Percentiles rank a stretch among this genome's conserved stretches.
Conservation (phyloP, 2,329 filamentous ascomycete genomes). For the Aspergillus brunneoviolaceus region DNA sequence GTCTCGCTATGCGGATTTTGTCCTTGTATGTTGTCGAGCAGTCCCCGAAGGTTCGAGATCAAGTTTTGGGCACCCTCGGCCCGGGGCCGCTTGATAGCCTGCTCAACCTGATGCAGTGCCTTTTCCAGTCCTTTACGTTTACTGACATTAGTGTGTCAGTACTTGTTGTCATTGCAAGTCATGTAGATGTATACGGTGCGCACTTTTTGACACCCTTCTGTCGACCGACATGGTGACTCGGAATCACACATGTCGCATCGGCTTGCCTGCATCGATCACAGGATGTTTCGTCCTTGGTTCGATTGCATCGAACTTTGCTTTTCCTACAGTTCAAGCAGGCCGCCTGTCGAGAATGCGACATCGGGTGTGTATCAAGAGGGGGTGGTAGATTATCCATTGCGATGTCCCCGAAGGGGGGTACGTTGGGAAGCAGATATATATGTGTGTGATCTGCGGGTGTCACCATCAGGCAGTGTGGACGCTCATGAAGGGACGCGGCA, state of each 20-base stretch:
- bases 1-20: conserved; percentile 33
- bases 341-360: conserved; percentile 37
- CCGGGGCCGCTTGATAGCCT: conserved; percentile 61
- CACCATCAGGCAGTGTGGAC: too few species aligned
- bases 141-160: conserved; percentile 44
- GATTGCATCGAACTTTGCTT: conserved; percentile 68
- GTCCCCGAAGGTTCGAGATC: conserved; percentile 48
- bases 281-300: conserved; percentile 50
- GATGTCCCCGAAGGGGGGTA: too few species aligned
- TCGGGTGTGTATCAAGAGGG: conserved; percentile 7
- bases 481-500: too few species aligned
- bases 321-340: conserved; percentile 64
- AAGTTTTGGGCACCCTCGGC: conserved; percentile 46
- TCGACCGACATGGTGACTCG: conserved; percentile 70
- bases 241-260: conserved; percentile 63
- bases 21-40: conserved; percentile 51
- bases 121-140: conserved; percentile 74
- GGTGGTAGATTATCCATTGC: conserved; percentile 12
- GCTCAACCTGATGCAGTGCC: conserved; percentile 70
- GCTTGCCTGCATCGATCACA: conserved; percentile 64
- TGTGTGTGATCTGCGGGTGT: too few species aligned
- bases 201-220: conserved; percentile 78
- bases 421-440: too few species aligned
- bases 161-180: not conserved
- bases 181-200: conserved; percentile 24